Conservation (phyloP, 139 green algal species). For the Coelastrella sp. region DNA sequence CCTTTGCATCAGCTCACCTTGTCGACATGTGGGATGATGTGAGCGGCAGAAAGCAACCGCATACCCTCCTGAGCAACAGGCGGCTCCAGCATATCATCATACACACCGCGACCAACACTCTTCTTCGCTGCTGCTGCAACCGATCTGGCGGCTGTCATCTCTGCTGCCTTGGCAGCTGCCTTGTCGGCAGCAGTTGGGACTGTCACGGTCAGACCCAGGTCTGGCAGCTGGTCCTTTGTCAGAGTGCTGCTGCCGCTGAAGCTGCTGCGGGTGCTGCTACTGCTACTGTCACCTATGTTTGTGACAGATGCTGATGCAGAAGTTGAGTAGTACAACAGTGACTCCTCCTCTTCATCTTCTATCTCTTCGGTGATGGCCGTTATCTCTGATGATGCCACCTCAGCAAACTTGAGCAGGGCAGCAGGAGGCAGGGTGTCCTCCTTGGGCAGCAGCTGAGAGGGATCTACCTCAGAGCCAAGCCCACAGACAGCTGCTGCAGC, state of each 20-base stretch:
- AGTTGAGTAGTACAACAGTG: neutral
- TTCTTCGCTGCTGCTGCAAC: conserved; percentile 19
- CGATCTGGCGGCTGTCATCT: conserved; percentile 4
- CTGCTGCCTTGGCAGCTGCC: conserved; percentile 19
- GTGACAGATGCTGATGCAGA: neutral
- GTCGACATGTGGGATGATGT: conserved; percentile 81
- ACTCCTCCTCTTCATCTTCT: neutral
- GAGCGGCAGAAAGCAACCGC: conserved; percentile 53
- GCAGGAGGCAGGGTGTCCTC: conserved; percentile 29
- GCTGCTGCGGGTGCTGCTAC: neutral
- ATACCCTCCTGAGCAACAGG: conserved; percentile 31
- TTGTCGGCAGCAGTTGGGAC: conserved; percentile 31
- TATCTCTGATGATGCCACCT: neutral
- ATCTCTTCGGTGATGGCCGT: neutral
- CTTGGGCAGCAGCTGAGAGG: neutral
- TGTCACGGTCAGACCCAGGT: conserved; percentile 21
- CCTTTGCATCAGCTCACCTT: conserved; percentile 63
- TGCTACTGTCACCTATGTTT: neutral
- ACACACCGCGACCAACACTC: neutral
- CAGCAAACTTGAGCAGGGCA: conserved; percentile 2
- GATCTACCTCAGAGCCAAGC: neutral
- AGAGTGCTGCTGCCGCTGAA: conserved; percentile 25
- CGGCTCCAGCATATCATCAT: conserved; percentile 19
- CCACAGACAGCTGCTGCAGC: conserved; percentile 5
- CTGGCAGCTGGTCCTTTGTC: conserved; percentile 30